Percentiles rank a stretch among this genome's conserved stretches.
phyloP scores from a whole-genome alignment of 331 rosid species.

The Rosa hybrid region DNA sequence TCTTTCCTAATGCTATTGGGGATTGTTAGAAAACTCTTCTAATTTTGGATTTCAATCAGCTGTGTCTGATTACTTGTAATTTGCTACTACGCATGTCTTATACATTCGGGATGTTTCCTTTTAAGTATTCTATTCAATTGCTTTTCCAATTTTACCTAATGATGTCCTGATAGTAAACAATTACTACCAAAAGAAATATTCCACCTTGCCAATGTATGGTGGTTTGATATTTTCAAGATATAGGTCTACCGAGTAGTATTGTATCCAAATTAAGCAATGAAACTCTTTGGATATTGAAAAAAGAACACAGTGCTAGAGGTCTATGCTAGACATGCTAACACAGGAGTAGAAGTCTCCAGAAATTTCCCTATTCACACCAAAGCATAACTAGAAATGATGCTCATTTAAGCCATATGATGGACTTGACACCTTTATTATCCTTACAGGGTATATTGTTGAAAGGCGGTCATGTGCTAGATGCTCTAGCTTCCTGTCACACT shows the following conservation, averaged over 20 bases:
- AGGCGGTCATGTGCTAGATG: conserved; percentile 96
- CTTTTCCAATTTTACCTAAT: neutral
- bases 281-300: neutral
- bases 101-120: neutral
- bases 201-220: neutral
- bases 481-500: conserved; percentile 90
- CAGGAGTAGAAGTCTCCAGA: neutral
- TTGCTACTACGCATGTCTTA: neutral
- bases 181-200: neutral
- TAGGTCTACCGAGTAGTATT: neutral
- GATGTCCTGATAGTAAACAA: neutral
- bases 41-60: neutral
- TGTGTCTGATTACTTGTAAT: neutral
- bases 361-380: neutral
- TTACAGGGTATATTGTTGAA: conserved; percentile 88
- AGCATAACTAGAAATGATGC: neutral
- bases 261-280: neutral
- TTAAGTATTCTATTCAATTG: neutral
- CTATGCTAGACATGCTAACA: neutral
- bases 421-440: conserved; percentile 15
- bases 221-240: neutral
- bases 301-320: neutral
- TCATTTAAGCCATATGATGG: neutral
- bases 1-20: neutral
- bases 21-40: neutral